Base-by-base conservation (phyloP, 2,329 filamentous ascomycete genomes). In the Diplodia corticola region DNA sequence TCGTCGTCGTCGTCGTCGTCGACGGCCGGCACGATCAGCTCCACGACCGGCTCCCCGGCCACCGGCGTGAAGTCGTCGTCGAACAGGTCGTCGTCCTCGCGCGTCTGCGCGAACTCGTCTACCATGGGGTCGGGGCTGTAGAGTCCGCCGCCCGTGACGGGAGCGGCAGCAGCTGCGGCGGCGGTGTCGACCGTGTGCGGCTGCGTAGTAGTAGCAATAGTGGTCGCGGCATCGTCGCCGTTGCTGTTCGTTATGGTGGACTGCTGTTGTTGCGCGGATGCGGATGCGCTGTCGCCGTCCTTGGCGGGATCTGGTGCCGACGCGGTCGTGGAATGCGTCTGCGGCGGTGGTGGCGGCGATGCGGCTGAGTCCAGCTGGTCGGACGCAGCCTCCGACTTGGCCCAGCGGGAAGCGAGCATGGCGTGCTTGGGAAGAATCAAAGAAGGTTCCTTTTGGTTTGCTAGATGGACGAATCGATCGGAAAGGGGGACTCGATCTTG, bases 11-110 rank as follows among this genome's bases (percentile, higher is more conserved):
- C 50, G 26, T 37, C 35, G 12, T 49, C 57, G 5, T 44, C 50
- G 26, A 28, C 35, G 49, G 37, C 51, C n/a, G 48, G 66, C 4
- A 72, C 71, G 35, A 69, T 70, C 37, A 73, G 71, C 69, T 79
- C 76, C 1, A 80, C 74, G 10, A 80, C 73, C 2, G 80, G 78
- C 59, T 82, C 76, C 17, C 40, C 40, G 40, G 79, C 72, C 7
- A 81, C 76, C 12, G 81, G 81, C 7, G 77, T 82, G 68, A 83
- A 82, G 70, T 83, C 82, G 65, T 84, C 81, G 70, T 81, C 81
- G 73, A 83, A 83, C 4, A 83, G 75, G 68, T 84, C 81, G 67
- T 84, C 82, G 49, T 80, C 80, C 46, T 79, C 77, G n/a, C 81
- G 80, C 0, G 82, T 81, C 66, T 83, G 81, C 70, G 82, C 81